Conservation (phyloP, 768 basidiomycete genomes). For the Xerocomellus chrysenteron region DNA sequence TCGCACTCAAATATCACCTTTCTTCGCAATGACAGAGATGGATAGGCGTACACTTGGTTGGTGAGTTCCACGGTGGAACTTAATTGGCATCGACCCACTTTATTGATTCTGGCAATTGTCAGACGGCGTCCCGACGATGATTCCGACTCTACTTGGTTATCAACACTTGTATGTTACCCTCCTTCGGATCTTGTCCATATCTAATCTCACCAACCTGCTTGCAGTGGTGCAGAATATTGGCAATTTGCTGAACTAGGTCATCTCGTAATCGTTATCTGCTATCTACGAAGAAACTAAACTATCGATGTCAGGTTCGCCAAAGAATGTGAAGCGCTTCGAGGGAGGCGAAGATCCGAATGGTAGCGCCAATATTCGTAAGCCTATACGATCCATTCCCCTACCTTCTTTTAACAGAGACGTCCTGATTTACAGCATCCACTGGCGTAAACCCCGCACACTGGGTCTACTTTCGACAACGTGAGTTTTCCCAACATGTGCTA, state of each 20-base stretch:
- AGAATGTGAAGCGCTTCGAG: conserved; percentile 41
- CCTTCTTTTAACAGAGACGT: not conserved
- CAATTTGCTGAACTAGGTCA: conserved; percentile 43
- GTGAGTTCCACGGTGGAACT: conserved; percentile 21
- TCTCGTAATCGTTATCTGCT: not conserved
- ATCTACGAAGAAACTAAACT: conserved; percentile 2
- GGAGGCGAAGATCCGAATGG: conserved; percentile 48
- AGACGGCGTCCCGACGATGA: conserved; percentile 55
- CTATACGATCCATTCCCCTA: not conserved
- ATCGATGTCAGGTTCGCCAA: conserved; percentile 23
- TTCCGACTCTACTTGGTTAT: conserved; percentile 46
- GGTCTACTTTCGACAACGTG: conserved; percentile 47
- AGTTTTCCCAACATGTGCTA: conserved; percentile 4
- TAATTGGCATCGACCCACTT: not conserved
- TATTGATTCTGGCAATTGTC: not conserved
- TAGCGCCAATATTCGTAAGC: conserved; percentile 47
- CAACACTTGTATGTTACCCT: conserved; percentile 38
- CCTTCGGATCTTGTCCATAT: conserved; percentile 14
- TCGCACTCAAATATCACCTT: not conserved
- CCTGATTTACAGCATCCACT: conserved; percentile 37
- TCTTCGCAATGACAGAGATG: conserved; percentile 1
- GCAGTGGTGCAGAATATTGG: conserved; percentile 47
- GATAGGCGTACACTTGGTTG: conserved; percentile 45
- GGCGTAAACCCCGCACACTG: conserved; percentile 49
- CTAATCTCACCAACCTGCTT: conserved; percentile 1